Conservation (phyloP, 176 grass and related monocot genomes). For the Alloteropsis semialata region DNA sequence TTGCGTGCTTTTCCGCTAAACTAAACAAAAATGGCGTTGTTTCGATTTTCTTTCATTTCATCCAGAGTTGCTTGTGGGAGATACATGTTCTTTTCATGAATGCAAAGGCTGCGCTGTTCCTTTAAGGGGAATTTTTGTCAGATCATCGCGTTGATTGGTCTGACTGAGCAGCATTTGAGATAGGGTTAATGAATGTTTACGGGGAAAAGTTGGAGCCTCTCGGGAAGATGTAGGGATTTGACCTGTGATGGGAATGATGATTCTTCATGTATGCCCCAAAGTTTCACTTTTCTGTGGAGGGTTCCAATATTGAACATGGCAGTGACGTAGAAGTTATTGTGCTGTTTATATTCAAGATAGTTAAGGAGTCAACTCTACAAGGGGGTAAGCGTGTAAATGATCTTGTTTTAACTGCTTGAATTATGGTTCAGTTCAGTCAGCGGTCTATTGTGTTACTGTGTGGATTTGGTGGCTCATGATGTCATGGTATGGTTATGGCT, state of each 20-base stretch:
- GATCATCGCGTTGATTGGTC: not conserved
- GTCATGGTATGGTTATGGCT: not conserved
- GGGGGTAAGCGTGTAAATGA: not conserved
- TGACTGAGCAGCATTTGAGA: not conserved
- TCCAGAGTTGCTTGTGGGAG: not conserved
- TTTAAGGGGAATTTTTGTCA: not conserved
- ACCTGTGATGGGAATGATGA: constrained; percentile 6
- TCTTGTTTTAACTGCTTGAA: constrained; percentile 4
- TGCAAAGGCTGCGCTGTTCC: not conserved
- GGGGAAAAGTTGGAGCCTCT: not conserved
- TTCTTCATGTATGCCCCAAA: not conserved
- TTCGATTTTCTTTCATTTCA: not conserved
- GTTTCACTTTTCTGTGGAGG: not conserved
- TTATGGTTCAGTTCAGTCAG: not conserved
- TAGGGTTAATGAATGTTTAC: not conserved
- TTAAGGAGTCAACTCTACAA: not conserved
- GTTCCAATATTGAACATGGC: too few relatives aligned
- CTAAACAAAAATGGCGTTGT: not conserved
- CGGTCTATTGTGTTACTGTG: not conserved
- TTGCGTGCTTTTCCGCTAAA: not conserved
- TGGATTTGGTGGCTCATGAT: not conserved
- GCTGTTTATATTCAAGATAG: not conserved
- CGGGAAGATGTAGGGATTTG: not conserved
- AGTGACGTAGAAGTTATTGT: too few relatives aligned
- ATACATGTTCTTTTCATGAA: not conserved